Evolutionary conservation across 495 filamentous ascomycete genomes (phyloP).

Genomic region (Penicillium manginii): DNA sequence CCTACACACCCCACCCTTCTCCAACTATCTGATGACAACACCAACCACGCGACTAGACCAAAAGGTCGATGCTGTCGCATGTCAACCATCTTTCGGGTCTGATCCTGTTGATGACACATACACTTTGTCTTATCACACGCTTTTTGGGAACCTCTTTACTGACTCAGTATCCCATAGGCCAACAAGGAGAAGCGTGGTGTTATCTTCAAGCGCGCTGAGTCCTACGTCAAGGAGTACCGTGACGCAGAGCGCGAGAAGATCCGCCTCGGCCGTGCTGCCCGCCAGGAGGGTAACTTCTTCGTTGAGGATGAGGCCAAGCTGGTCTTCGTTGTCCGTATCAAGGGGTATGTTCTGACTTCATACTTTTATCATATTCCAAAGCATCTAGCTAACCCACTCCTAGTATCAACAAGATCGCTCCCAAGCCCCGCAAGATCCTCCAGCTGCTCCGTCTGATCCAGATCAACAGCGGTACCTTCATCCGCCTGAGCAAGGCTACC

Average conservation of each 20-base stretch:
- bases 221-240: constrained; percentile 99
- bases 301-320: constrained; percentile 93
- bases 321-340: constrained; percentile 98
- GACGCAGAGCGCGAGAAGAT: constrained; percentile 98
- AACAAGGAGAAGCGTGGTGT: constrained; percentile 95
- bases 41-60: constrained; percentile 86
- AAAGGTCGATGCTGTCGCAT: constrained; percentile 91
- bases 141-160: constrained; percentile 36
- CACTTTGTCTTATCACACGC: constrained; percentile 21
- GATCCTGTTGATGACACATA: constrained; percentile 54
- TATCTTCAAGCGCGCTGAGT: constrained; percentile 99
- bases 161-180: constrained; percentile 61
- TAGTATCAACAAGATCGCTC: constrained; percentile 99
- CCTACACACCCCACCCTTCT: neutral
- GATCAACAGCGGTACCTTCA: constrained; percentile 99
- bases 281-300: constrained; percentile 91
- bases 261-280: constrained; percentile 83
- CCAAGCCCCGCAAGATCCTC: constrained; percentile 99
- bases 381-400: constrained; percentile 16
- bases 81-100: constrained; percentile 99
- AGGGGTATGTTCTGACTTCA: constrained; percentile 65
- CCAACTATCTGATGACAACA: constrained; percentile 72
- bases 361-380: constrained; percentile 6
- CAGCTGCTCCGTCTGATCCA: constrained; percentile 98
- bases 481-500: constrained; percentile 97